phyloP scores from a whole-genome alignment of 2,329 filamentous ascomycete genomes.

The Cladophialophora psammophila region DNA sequence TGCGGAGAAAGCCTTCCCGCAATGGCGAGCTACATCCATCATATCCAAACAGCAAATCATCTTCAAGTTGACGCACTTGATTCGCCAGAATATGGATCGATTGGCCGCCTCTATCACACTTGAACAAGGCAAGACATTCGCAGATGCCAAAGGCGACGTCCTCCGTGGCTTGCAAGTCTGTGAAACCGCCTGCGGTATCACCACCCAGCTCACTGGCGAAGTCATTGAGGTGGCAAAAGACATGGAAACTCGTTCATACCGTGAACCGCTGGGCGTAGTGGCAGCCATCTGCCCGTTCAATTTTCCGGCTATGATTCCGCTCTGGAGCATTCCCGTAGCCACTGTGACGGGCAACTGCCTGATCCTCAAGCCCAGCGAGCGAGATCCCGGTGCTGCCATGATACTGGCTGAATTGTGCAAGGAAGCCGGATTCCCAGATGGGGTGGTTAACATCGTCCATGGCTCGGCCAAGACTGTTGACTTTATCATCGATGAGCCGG shows the following conservation, averaged over 20 bases:
- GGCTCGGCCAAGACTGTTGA: slow-evolving; percentile 70
- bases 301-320: slow-evolving; percentile 75
- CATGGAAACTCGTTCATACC: slow-evolving; percentile 73
- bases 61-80: slow-evolving; percentile 70
- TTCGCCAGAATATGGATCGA: slow-evolving; percentile 70
- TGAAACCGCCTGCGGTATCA: slow-evolving; percentile 72
- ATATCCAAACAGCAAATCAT: slow-evolving; percentile 69
- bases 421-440: slow-evolving; percentile 70
- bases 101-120: slow-evolving; percentile 70
- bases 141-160: slow-evolving; percentile 71
- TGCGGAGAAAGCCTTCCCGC: slow-evolving; percentile 68
- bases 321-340: slow-evolving; percentile 71
- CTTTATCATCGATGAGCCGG: slow-evolving; percentile 72
- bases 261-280: slow-evolving; percentile 69
- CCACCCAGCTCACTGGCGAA: slow-evolving; percentile 70
- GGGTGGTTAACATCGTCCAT: slow-evolving; percentile 72
- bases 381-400: slow-evolving; percentile 70
- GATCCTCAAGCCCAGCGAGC: slow-evolving; percentile 71
- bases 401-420: slow-evolving; percentile 69
- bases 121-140: slow-evolving; percentile 73
- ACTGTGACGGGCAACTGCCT: slow-evolving; percentile 70
- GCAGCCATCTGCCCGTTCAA: slow-evolving; percentile 73
- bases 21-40: slow-evolving; percentile 67
- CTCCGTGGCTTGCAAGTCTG: slow-evolving; percentile 71
- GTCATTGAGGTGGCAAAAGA: slow-evolving; percentile 74